phyloP scores from a whole-genome alignment of 2,329 filamentous ascomycete genomes.

The Keithomyces neogunnii region DNA sequence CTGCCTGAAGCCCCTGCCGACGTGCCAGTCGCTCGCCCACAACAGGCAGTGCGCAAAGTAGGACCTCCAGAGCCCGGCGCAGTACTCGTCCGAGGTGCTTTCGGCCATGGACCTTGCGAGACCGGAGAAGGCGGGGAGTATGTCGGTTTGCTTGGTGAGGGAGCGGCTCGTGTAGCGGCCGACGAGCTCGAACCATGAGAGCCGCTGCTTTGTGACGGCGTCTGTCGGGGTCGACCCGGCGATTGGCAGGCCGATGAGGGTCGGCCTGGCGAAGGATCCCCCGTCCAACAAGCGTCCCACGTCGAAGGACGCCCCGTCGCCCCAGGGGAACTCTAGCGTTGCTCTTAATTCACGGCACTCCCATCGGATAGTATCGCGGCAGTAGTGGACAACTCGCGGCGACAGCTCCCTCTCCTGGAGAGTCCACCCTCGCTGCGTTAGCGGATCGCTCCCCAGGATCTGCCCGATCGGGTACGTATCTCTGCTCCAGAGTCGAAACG shows the following conservation, averaged over 20 bases:
- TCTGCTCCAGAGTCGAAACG: constrained; percentile 1
- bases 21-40: constrained; percentile 2
- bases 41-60: constrained; percentile 1
- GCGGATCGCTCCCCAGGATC: neutral
- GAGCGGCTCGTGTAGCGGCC: neutral
- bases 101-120: neutral
- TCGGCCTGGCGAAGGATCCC: neutral
- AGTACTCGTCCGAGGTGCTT: neutral
- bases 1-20: neutral
- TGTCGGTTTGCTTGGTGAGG: neutral
- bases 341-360: neutral
- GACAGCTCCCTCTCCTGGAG: constrained; percentile 1
- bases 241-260: neutral
- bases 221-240: neutral
- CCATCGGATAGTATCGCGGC: neutral
- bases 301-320: neutral
- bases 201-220: neutral
- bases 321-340: constrained; percentile 1
- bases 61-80: constrained; percentile 1
- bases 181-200: constrained; percentile 2
- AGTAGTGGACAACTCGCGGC: neutral
- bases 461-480: neutral
- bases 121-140: neutral
- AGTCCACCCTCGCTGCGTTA: constrained; percentile 1
- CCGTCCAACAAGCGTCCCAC: constrained; percentile 1